Evolutionary conservation across 169 alveolate genomes (phyloP), one percentile per base, ranked within the genome.

Genomic region (Plasmodium malariae): DNA sequence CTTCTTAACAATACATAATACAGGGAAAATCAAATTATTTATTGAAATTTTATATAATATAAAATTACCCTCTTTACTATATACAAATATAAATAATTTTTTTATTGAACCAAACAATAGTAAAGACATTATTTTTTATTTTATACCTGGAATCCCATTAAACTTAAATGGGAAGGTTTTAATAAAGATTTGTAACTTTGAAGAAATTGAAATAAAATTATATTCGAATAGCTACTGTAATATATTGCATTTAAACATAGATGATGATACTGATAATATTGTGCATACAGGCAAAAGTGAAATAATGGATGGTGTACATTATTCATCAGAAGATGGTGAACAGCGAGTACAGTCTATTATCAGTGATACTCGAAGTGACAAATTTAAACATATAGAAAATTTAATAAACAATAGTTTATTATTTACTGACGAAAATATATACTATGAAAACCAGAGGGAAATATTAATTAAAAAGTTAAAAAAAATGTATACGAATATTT

Each of bases 101-200:
- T 78, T 78, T 78, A 63, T 78, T 37, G 89, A 78, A 21, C 89
- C 89, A 3, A 28, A 78, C 54, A 78, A 78, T 68, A 78, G 80
- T 63, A 78, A 49, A 69, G 89, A 78, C 45, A 78, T 78, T 12
- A 48, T 78, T 78, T 78, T 78, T 48, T 78, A 78, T 51, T 78
- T 78, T 69, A 63, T 65, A 26, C 78, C 89, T 26, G 89, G 89
- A 28, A 43, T 60, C 3, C 89, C 89, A 17, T 24, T 21, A 78
- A 63, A 78, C 3, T 24, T 78, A 51, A 43, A 34, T 32, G 89
- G 63, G 36, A 63, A 51, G 12, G 63, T 78, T 28, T 63, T 78
- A 54, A 65, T 78, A 30, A 78, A 78, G 48, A 78, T 78, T 78
- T 78, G 89, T 57, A 78, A 78, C 21, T 78, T 78, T 78, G 89